Percentiles rank a stretch among this genome's conserved stretches.
These are phyloP conservation scores for Dictyostelium intermedium DNA, from an alignment of 78 protist species.

Conservation along the genomic window DNA sequence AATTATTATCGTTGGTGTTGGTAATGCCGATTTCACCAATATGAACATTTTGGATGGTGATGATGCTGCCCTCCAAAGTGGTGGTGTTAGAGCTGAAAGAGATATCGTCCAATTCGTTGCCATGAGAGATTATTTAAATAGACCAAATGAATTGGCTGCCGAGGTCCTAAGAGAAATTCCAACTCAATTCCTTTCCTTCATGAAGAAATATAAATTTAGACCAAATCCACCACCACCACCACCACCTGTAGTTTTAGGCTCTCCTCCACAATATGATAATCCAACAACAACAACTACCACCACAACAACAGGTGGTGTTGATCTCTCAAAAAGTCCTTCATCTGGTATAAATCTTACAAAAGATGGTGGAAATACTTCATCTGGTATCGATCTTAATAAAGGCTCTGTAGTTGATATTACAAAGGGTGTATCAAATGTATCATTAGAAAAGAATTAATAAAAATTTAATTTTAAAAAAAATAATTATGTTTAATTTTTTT, in stretches of 20 bases:
- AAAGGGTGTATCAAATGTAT: not conserved
- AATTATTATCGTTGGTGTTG: slow-evolving; percentile 92
- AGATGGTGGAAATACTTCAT: not conserved
- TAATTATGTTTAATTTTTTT: no score
- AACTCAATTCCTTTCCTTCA: slow-evolving; percentile 20
- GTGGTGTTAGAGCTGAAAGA: slow-evolving; percentile 45
- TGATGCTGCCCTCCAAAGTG: slow-evolving; percentile 11
- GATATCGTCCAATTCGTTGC: slow-evolving; percentile 94
- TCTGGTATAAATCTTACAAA: not conserved
- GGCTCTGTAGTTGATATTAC: not conserved
- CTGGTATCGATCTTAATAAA: not conserved
- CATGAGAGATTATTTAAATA: not conserved
- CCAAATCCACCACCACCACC: slow-evolving; percentile 64
- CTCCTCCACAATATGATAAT: not conserved
- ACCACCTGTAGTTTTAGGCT: not conserved
- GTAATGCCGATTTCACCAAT: slow-evolving; percentile 76
- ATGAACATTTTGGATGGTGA: slow-evolving; percentile 91
- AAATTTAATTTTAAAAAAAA: not conserved
- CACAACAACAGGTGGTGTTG: not conserved
- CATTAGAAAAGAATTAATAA: not conserved
- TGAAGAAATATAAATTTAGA: slow-evolving; percentile 6
- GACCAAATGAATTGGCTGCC: slow-evolving; percentile 57
- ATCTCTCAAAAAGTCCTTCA: not conserved
- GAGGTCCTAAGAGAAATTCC: slow-evolving; percentile 78
- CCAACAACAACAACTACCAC: not conserved